phyloP scores from a whole-genome alignment of 768 basidiomycete genomes.

The Xerocomellus amylosporus region DNA sequence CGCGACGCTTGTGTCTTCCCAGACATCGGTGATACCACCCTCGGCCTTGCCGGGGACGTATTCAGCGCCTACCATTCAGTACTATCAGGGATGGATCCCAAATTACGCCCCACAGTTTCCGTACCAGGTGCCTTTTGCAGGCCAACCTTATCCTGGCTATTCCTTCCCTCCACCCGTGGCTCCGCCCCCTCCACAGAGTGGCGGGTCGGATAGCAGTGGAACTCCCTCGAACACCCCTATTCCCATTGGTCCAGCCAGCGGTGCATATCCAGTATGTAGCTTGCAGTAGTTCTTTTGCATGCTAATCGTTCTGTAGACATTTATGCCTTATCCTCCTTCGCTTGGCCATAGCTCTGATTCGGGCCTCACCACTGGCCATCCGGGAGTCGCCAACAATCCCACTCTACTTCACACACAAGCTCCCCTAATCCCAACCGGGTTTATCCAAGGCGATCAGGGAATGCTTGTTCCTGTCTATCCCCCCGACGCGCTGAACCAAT shows the following conservation, averaged over 20 bases:
- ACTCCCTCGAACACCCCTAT: constrained; percentile 30
- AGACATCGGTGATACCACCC: constrained; percentile 30
- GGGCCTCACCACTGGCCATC: constrained; percentile 23
- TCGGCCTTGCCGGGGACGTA: constrained; percentile 30
- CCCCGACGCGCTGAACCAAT: constrained; percentile 66
- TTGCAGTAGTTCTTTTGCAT: neutral
- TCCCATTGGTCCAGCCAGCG: constrained; percentile 38
- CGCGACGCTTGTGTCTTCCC: constrained; percentile 9
- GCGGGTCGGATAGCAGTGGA: constrained; percentile 39
- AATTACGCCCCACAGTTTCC: constrained; percentile 49
- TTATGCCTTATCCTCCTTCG: constrained; percentile 47
- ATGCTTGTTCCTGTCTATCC: constrained; percentile 70
- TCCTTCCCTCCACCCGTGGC: constrained; percentile 30
- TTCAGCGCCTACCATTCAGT: constrained; percentile 42
- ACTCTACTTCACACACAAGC: constrained; percentile 38
- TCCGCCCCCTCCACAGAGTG: constrained; percentile 29
- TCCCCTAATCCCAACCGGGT: constrained; percentile 63
- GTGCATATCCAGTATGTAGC: constrained; percentile 47
- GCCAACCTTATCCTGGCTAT: constrained; percentile 45
- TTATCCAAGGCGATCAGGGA: constrained; percentile 71
- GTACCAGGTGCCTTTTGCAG: constrained; percentile 51
- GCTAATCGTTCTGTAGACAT: constrained; percentile 37
- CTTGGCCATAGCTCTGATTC: constrained; percentile 31
- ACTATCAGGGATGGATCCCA: constrained; percentile 54
- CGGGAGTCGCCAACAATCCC: constrained; percentile 15